A percentile compares a stretch with the other conserved stretches of the same genome.
Evolutionary conservation across 192 early-diverging fungal genomes (phyloP).

Genomic region (Spizellomyces punctatus): DNA sequence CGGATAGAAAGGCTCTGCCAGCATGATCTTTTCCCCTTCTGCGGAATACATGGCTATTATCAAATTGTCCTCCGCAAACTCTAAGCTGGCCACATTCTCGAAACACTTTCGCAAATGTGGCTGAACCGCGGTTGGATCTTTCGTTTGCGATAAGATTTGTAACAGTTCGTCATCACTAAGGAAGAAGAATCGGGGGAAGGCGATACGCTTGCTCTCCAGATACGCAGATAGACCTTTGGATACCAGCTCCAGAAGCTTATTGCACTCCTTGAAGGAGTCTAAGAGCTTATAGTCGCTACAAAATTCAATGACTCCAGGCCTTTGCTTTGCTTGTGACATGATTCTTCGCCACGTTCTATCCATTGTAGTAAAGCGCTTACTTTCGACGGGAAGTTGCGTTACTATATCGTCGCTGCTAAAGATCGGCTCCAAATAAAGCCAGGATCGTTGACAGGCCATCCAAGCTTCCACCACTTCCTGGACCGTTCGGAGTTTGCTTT

Average conservation of each 20-base stretch:
- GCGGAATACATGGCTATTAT: slow-evolving; percentile 61
- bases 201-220: slow-evolving; percentile 59
- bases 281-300: slow-evolving; percentile 59
- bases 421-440: slow-evolving; percentile 66
- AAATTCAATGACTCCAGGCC: slow-evolving; percentile 58
- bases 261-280: slow-evolving; percentile 63
- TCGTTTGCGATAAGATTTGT: slow-evolving; percentile 65
- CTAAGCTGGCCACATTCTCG: slow-evolving; percentile 60
- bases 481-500: slow-evolving; percentile 57
- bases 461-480: slow-evolving; percentile 65
- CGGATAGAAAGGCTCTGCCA: slow-evolving; percentile 61
- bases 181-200: slow-evolving; percentile 68
- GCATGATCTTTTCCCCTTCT: slow-evolving; percentile 57
- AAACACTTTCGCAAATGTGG: slow-evolving; percentile 66
- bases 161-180: slow-evolving; percentile 63
- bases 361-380: slow-evolving; percentile 65
- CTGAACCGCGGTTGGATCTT: slow-evolving; percentile 66
- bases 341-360: slow-evolving; percentile 62
- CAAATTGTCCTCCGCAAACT: slow-evolving; percentile 50
- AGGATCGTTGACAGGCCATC: slow-evolving; percentile 61
- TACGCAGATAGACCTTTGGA: slow-evolving; percentile 63
- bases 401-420: slow-evolving; percentile 64
- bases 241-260: slow-evolving; percentile 64
- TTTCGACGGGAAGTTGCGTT: slow-evolving; percentile 58
- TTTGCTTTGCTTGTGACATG: slow-evolving; percentile 54